Percentiles rank a stretch among this genome's conserved stretches.
These are phyloP conservation scores for Nymphaea colorata DNA, from an alignment of 164 flowering plant species.

Conservation along the genomic window DNA sequence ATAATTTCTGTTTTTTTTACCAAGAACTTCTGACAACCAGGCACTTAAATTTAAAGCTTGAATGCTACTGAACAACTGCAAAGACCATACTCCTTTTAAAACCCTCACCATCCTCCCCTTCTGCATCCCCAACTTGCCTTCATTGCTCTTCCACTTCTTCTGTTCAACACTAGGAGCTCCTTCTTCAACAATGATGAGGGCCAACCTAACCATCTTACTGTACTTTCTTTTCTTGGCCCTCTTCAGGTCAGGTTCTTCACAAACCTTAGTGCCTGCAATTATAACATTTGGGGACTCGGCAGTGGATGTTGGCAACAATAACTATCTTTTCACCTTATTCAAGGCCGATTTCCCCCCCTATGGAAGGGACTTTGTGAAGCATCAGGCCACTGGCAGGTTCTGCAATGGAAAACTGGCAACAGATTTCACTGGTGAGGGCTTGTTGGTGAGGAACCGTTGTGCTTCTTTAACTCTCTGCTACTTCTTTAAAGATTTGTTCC, in stretches of 20 bases:
- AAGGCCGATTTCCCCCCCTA: slow-evolving; percentile 91
- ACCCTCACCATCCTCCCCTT: neutral
- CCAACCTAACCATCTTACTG: neutral
- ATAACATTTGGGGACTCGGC: slow-evolving; percentile 81
- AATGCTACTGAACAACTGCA: neutral
- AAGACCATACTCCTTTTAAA: neutral
- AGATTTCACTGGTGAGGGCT: slow-evolving; percentile 59
- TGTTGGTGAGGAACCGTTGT: too few relatives aligned
- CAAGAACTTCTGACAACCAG: neutral
- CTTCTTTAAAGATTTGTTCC: too few relatives aligned
- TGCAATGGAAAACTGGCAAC: slow-evolving; percentile 96
- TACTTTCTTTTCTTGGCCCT: neutral
- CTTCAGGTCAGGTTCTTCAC: slow-evolving; percentile 8
- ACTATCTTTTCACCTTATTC: slow-evolving; percentile 61
- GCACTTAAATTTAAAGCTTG: neutral
- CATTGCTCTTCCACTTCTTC: neutral
- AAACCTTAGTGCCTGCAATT: slow-evolving; percentile 66
- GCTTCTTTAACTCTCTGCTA: too few relatives aligned
- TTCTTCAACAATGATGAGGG: neutral
- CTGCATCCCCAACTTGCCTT: neutral
- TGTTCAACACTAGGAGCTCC: too few relatives aligned
- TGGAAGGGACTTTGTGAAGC: slow-evolving; percentile 64
- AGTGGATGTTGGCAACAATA: slow-evolving; percentile 88
- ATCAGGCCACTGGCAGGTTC: slow-evolving; percentile 78
- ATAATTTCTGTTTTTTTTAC: too few relatives aligned